phyloP scores from a whole-genome alignment of 345 rosid genomes.

The Geranium rotundifolium region DNA sequence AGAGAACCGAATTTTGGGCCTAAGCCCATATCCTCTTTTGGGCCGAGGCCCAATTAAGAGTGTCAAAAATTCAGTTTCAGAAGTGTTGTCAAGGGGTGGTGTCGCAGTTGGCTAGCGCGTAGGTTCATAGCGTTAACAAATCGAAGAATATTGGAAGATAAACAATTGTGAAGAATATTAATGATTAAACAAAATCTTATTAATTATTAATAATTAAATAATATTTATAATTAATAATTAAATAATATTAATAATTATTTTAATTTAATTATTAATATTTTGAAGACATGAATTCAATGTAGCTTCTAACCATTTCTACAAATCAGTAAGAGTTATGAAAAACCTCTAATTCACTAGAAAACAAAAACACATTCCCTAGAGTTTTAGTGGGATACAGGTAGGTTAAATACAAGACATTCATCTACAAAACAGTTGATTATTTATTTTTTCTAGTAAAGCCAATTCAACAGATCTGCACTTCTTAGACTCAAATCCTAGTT shows the following conservation, averaged over 20 bases:
- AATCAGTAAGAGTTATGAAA: neutral
- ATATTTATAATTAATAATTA: too few species aligned
- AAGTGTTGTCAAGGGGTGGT: slow-evolving; percentile 46
- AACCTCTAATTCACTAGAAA: too few species aligned
- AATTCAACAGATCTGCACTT: neutral
- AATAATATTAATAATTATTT: too few species aligned
- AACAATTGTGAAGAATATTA: too few species aligned
- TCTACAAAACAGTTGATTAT: neutral
- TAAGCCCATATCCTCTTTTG: too few species aligned
- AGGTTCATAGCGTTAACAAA: slow-evolving; percentile 97
- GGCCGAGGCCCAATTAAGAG: too few species aligned
- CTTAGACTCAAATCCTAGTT: neutral
- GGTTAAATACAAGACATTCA: neutral
- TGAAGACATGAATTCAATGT: too few species aligned
- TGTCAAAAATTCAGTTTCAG: too few species aligned
- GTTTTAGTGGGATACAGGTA: neutral
- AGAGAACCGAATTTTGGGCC: neutral
- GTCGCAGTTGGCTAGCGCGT: slow-evolving; percentile 99
- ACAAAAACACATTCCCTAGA: neutral
- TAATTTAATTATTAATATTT: too few species aligned
- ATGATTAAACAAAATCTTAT: too few species aligned
- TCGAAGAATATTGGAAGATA: too few species aligned
- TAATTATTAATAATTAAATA: too few species aligned
- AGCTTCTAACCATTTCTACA: neutral
- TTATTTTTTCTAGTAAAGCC: neutral